Evolutionary conservation across 2,329 filamentous ascomycete species (phyloP), one percentile per base, ranked within the genome.

Genomic region (Sporothrix luriei): DNA sequence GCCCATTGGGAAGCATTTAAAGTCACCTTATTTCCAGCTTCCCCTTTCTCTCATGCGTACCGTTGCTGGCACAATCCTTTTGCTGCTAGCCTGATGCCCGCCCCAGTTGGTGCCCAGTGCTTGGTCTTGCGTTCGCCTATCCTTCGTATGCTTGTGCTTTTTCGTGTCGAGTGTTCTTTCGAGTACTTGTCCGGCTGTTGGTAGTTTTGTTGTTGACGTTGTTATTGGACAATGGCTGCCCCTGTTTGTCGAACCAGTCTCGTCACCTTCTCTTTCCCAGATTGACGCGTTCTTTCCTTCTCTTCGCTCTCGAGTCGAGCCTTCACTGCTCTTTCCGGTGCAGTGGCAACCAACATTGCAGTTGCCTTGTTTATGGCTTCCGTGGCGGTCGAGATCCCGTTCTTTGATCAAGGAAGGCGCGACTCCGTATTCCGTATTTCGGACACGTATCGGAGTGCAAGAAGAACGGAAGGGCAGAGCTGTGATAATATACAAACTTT

Each of bases 141-240:
- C 9, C 38, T 43, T 68, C 24, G n/a, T 21, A 26, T 29, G n/a
- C 52, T 29, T 21, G 26, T 29, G n/a, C 52, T 33, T 62, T 43
- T 52, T 40, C 55, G 55, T 46, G 55, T 68, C 38, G 49, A 38
- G 33, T 33, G 38, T 11, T 62, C 43, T 55, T 57, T 43, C 29
- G 38, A 46, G 33, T 9, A n/a, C 24, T 65, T 48, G 59, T 52
- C 57, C 49, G 38, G 68, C 61, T 49, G 40, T 49, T 62, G 61
- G 49, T 29, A 51, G 55, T 57, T 38, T 49, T 29, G n/a, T 33
- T 66, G 33, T 54, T 46, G 51, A 21, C 49, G 54, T 49, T 66
- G 26, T 57, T 33, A 61, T 69, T 69, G 68, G 62, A 66, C 68
- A 66, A 66, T 66, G n/a, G 51, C n/a, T 40, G 59, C 57, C 48